Evolutionary conservation across 768 basidiomycete species (phyloP), one percentile per base, ranked within the genome.

Genomic region (Lepiota brunneoincarnata): DNA sequence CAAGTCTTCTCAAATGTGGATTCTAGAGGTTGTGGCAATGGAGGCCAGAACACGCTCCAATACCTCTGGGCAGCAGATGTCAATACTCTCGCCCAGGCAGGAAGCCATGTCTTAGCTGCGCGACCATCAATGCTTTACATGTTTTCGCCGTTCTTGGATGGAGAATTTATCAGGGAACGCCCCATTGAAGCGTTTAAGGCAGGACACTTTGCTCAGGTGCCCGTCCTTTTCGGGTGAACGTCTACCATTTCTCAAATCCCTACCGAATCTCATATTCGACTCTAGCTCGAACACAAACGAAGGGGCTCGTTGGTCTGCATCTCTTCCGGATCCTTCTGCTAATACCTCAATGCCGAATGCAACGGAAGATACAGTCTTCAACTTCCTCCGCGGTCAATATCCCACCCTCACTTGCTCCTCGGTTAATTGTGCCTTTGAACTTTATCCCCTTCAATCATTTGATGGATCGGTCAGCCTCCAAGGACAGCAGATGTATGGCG

Each of bases 401-500:
- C 54, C 63, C n/a, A 67, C 54, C 11, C 55, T 75, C 20, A 67
- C 67, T 0, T 45, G 64, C 0, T 41, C 49, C 2, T 67, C 74
- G 1, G 67, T 75, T 45, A 51, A 66, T 18, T 45, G 56, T 4
- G 71, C 69, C 12, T 40, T 74, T 10, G 53, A 60, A 4, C 59
- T 67, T 6, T 77, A 77, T 53, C 73, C 75, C 0, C 54, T 75
- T 18, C 48, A 57, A 4, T 64, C 66, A 38, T 77, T 65, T 59
- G 56, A 63, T 31, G 61, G 56, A 10, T 72, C 69, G 6, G 66
- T 73, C 35, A 71, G 72, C 48, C 62, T 72, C 7, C 74, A 75
- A 56, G 73, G 68, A 9, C 72, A 74, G 45, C 72, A 74, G 56
- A 76, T 77, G 71, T 77, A 76, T 55, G 75, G 75, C 26, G 75